Base-by-base conservation (phyloP, 306 rosid species). In the Casuarina glauca region DNA sequence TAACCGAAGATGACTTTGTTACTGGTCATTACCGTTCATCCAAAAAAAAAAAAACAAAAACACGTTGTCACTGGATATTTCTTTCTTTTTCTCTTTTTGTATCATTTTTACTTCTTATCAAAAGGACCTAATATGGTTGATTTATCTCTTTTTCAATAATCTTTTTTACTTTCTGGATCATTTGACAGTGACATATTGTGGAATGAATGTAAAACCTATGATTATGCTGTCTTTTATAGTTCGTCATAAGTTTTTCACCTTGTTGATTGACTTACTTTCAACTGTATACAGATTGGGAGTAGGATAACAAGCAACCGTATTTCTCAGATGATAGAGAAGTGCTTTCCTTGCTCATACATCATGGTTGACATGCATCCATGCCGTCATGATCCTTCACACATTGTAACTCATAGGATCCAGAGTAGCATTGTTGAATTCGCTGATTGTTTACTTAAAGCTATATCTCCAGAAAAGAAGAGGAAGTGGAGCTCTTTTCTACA, bases 331-430 rank as follows among this genome's bases (percentile, higher is more conserved):
- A 84, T 95, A 52, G 95, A 92, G 87, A 87, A 85, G 52, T 87
- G 88, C 86, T 85, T 70, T 78, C 93, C 97, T 26, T 88, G 87
- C 85, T 79, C 97, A 36, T 95, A 90, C 84, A 79, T 95, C 75
- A 77, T 95, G 97, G 93, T 92, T 83, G 97, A 92, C 80, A 80
- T 82, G 78, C 94, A 92, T 89, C 97, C 95, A 75, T 79, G 82
- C 78, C 97, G 98, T 78, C 93, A 90, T 50, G 97, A 95, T 82
- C 97, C 98, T 74, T 90, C 95, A 74, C 97, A 92, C 79, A 90
- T 89, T 83, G 85, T 95, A 48, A 95, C 97, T 16, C 97, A 92
- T 80, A 85, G 97, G 75, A 81, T 95, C 74, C 89, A 91, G 74
- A 86, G 93, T 82, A 86, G 86, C 78, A 81, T 91, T 67, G 79